Evolutionary conservation across 2,329 filamentous ascomycete species (phyloP).

Genomic region (Paecilomyces dactylethromorphus): DNA sequence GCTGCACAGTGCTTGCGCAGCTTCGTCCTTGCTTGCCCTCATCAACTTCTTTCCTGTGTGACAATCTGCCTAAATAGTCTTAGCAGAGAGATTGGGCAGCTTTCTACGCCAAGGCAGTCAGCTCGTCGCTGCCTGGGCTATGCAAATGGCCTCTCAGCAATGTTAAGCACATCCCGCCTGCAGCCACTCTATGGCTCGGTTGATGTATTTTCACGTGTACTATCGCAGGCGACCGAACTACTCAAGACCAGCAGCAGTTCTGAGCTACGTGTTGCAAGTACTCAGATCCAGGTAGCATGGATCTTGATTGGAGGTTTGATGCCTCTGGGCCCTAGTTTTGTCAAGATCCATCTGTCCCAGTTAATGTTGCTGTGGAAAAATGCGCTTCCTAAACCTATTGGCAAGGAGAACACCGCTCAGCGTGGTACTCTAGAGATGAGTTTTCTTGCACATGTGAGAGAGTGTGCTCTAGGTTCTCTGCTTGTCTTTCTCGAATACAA

Average conservation of each 20-base stretch:
- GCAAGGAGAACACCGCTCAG: conserved; percentile 81
- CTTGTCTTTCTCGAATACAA: conserved; percentile 92
- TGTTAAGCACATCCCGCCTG: conserved; percentile 79
- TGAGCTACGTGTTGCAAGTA: conserved; percentile 82
- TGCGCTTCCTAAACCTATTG: conserved; percentile 86
- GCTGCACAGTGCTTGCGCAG: conserved; percentile 78
- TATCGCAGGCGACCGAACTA: conserved; percentile 84
- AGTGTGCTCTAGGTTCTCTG: conserved; percentile 88
- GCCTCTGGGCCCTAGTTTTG: conserved; percentile 94
- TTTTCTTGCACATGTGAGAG: conserved; percentile 87
- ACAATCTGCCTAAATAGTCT: conserved; percentile 97
- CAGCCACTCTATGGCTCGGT: conserved; percentile 91
- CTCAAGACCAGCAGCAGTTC: conserved; percentile 89
- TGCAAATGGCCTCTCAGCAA: conserved; percentile 82
- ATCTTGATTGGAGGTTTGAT: conserved; percentile 93
- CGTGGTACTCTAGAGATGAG: conserved; percentile 82
- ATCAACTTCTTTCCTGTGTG: conserved; percentile 82
- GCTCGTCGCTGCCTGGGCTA: conserved; percentile 82
- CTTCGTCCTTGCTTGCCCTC: conserved; percentile 84
- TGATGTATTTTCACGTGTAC: conserved; percentile 85
- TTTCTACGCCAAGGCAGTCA: conserved; percentile 69
- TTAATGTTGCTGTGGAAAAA: conserved; percentile 95
- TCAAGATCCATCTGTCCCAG: conserved; percentile 96
- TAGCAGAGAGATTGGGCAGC: conserved; percentile 72
- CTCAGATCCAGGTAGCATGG: conserved; percentile 97